These are phyloP conservation scores for Candida albicans DNA, from an alignment of 1,139 yeast genomes.

Conservation along the genomic window DNA sequence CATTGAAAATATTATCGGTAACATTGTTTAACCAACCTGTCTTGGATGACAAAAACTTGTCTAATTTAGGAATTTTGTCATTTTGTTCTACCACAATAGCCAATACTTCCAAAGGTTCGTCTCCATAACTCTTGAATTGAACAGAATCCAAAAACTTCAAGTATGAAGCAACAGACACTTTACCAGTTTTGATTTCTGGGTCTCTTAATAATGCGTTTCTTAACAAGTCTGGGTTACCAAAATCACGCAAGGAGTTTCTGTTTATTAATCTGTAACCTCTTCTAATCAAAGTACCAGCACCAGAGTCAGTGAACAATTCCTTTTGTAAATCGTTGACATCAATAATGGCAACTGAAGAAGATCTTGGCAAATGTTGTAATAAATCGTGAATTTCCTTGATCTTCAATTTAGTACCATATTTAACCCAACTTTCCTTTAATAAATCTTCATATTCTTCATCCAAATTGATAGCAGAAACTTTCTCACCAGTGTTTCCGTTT, in stretches of 20 bases:
- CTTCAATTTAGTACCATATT: slow-evolving; percentile 95
- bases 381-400: slow-evolving; percentile 94
- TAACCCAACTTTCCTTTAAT: slow-evolving; percentile 95
- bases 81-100: slow-evolving; percentile 66
- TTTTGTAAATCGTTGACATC: slow-evolving; percentile 93
- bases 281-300: slow-evolving; percentile 98
- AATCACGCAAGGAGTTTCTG: slow-evolving; percentile 67
- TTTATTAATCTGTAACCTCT: slow-evolving; percentile 89
- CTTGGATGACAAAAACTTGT: slow-evolving; percentile 83
- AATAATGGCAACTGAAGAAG: slow-evolving; percentile 96
- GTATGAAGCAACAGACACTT: slow-evolving; percentile 78
- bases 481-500: slow-evolving; percentile 90
- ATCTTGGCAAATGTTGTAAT: slow-evolving; percentile 89
- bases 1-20: slow-evolving; percentile 87
- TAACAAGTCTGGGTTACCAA: slow-evolving; percentile 73
- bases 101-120: slow-evolving; percentile 91
- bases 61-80: slow-evolving; percentile 65
- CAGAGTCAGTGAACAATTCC: slow-evolving; percentile 96
- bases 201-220: slow-evolving; percentile 78
- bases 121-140: slow-evolving; percentile 82
- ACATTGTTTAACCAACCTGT: slow-evolving; percentile 98
- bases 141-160: slow-evolving; percentile 65
- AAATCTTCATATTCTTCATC: slow-evolving; percentile 94
- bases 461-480: slow-evolving; percentile 82
- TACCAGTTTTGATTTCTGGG: slow-evolving; percentile 68